These are phyloP conservation scores for Phytophthora uliginosa DNA, from an alignment of 352 stramenopile species.

Conservation along the genomic window DNA sequence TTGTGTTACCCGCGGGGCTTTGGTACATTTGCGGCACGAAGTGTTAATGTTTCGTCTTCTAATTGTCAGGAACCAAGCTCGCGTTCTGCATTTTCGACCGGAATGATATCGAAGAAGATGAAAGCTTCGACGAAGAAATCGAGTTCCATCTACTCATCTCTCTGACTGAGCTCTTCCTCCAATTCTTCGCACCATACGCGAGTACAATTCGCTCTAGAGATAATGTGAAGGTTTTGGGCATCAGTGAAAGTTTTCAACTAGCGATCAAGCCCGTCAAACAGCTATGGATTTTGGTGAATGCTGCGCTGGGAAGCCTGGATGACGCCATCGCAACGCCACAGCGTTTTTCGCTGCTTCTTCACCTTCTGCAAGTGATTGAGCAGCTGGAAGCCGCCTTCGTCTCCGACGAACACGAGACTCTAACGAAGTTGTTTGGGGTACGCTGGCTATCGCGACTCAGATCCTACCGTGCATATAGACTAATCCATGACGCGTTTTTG, in stretches of 20 bases:
- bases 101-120: slow-evolving; percentile 74
- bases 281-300: slow-evolving; percentile 59
- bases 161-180: slow-evolving; percentile 65
- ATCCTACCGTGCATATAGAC: not conserved
- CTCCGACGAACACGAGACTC: slow-evolving; percentile 40
- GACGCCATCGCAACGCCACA: slow-evolving; percentile 62
- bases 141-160: slow-evolving; percentile 74
- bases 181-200: slow-evolving; percentile 66
- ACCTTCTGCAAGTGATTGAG: slow-evolving; percentile 73
- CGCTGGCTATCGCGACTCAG: not conserved
- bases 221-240: slow-evolving; percentile 5
- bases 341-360: slow-evolving; percentile 73
- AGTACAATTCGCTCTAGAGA: slow-evolving; percentile 33
- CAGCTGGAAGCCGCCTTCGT: slow-evolving; percentile 56
- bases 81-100: slow-evolving; percentile 79
- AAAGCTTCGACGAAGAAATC: slow-evolving; percentile 81
- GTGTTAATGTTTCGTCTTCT: not conserved
- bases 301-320: slow-evolving; percentile 54
- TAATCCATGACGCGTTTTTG: not conserved
- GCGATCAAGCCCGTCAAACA: slow-evolving; percentile 51
- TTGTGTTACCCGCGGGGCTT: not conserved
- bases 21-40: not conserved
- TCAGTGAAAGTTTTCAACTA: slow-evolving; percentile 46
- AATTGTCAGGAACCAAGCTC: slow-evolving; percentile 55
- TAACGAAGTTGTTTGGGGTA: slow-evolving; percentile 55